Evolutionary conservation across 352 stramenopile species (phyloP), one percentile per base, ranked within the genome.

Genomic region (Pythium volutum): DNA sequence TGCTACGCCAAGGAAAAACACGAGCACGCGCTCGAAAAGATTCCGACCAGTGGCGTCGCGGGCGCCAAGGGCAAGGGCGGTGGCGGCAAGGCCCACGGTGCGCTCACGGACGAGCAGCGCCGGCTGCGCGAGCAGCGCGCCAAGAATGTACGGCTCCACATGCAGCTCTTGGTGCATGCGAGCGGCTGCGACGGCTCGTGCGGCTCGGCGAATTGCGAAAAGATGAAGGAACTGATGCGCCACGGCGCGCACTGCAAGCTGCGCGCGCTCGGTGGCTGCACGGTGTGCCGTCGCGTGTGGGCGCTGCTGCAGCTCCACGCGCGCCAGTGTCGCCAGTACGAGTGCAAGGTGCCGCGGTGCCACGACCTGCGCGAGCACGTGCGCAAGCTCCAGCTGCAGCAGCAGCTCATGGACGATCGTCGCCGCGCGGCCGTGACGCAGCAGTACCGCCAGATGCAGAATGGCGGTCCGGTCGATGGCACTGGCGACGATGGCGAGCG

Each of bases 201-300:
- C 69, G 84, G 89, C 25, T 98, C 93, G 39, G 91, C 86, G 11
- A 99, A 99, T 75, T 99, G 97, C 83, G 90, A 91, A 47, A 98
- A 98, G 81, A 99, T 99, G 97, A 99, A 99, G 79, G 87, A 98
- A 66, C 74, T 99, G 20, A 91, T 99, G 72, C 95, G 95, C 29
- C 97, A 99, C 68, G 95, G 93, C 46, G 73, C 85, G n/a, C 84
- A 95, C 58, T 99, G 97, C 79, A 93, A 97, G 65, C 75, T 93
- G 34, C 80, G 90, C 43, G 83, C 87, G 5, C 89, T 97, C 62
- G 96, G 95, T 29, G 95, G 96, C 26, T 99, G 97, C 67, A 93
- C 90, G 36, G 95, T 98, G 39, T 99, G 97, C 74, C 96, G 97
- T 25, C 88, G 97, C 22, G 97, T 99, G 57, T 99, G 95, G 95